Base-by-base conservation (phyloP, 2,329 filamentous ascomycete genomes). In the Aschersonia sp. region DNA sequence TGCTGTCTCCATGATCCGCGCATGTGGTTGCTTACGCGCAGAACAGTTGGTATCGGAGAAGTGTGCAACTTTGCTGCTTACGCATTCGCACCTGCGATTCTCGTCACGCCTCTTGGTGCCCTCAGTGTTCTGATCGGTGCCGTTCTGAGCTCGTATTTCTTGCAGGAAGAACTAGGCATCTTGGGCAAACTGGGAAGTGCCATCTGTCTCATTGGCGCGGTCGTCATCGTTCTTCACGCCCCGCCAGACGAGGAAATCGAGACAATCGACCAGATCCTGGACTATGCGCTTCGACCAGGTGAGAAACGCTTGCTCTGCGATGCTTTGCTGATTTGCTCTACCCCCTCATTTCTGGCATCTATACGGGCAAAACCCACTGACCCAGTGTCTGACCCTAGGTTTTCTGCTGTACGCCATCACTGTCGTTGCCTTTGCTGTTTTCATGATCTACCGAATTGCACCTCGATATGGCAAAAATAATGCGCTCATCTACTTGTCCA, bases 41-140 rank as follows among this genome's bases (percentile, higher is more conserved):
- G 20, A 20, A 20, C 20, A 94, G 88, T 98, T 78, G 85, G 89
- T 51, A 69, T 94, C 43, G 92, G 92, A 61, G 92, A 98, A 69
- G 72, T 96, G 50, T 94, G 89, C 69, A 98, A 98, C 67, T 98
- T 98, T 63, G 89, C 89, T 46, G 92, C 92, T 52, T 98, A 98
- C 64, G 92, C 92, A 5, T 98, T 97, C 67, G 92, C 92, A 55
- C 92, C 92, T 41, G 94, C 92, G n/a, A 98, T 98, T 66, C 76
- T 98, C 47, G 92, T 98, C 41, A 98, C 92, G 4, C 92, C 92
- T 30, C 73, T 98, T 30, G 92, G 92, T 52, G 92, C 92, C 48
- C 75, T 98, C 52, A 92, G 87, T 61, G 94, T 98, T 50, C 73
- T 98, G 54, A 96, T 98, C 59, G 92, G 89, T 54, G 89, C 92